Base-by-base conservation (phyloP, 176 grass and related monocot species). In the Saccharum spontaneum region DNA sequence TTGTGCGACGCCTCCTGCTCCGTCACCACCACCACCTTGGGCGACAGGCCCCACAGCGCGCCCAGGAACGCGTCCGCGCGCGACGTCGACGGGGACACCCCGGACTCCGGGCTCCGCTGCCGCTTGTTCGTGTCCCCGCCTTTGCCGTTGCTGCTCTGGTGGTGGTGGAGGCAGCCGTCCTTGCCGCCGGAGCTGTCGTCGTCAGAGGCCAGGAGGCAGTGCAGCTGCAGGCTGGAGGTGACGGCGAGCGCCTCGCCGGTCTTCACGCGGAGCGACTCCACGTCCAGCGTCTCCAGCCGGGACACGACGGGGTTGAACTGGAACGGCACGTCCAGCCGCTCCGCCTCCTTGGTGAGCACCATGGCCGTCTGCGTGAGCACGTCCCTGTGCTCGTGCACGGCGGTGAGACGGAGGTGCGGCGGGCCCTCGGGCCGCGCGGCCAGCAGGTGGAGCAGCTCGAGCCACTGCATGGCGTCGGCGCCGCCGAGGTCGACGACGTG, bases 1-100 rank as follows among this genome's bases (percentile, higher is more conserved):
- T 96, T 99, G 91, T 99, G 97, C 82, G 91, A 91, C 9, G 97
- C 89, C 69, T 99, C 97, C 87, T 99, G 97, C 82, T 99, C 96
- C 6, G 90, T 89, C 12, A 99, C 61, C 15, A 99, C 90, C 78
- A 91, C 50, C 68, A 99, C 72, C 77, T 96, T 99, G 0, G 97
- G 91, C 28, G 89, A 85, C 8, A 99, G 65, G 1, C 90, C 89
- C 84, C 84, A 89, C 7, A 99, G 76, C 61, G 86, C 73, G 36
- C 66, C 52, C 30, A 99, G 88, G 77, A 99, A 88, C 31, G 90
- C 87, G 64, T 95, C 93, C 1, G 77, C 72, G 46, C 86, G 82
- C 18, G 89, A 84, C 63, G 94, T 86, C 0, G 88, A 77, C 17
- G 80, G 65, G 6, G 87, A 85, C 4, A 87, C 23, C 10, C 87